Evolutionary conservation across 495 filamentous ascomycete species (phyloP), one percentile per base, ranked within the genome.

Genomic region (Saxophila tyrrhenica): DNA sequence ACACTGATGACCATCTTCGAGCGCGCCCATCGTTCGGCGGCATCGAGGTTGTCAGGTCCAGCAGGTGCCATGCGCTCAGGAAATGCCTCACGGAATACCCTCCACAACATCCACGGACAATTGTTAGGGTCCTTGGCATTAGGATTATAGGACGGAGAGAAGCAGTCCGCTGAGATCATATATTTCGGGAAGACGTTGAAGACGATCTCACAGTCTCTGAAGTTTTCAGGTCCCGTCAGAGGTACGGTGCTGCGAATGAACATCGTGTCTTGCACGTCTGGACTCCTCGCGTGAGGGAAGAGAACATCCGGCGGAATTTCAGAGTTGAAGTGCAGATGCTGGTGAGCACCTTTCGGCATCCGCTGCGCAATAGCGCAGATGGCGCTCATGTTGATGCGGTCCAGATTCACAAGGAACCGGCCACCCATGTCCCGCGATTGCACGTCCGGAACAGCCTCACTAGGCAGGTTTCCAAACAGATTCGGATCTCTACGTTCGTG

Each of bases 311-410:
- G 65, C 17, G 61, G 60, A 0, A 70, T 51, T 39, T 70, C 68
- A 1, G 67, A 61, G 51, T 70, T 70, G 62, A 70, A 70, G 49
- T 70, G 68, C 15, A 70, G 55, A 48, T 70, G 68, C 46, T 66
- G 54, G 48, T 68, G 62, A 16, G 53, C 50, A 0, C 68, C 68
- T 59, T 70, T 70, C 0, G 68, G 68, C 53, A 65, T 59, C 29
- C 47, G 8, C 22, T 57, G 38, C 5, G 67, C 55, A 32, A 70
- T 66, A 8, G 54, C 10, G 52, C 57, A 69, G 11, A 69, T 24
- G 25, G 56, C 59, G 51, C 68, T 70, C 39, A 50, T 19, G 39
- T 68, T 62, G 11, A 70, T 69, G 8, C 64, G 56, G 1, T 55
- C 25, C 45, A 59, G 62, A 50, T 70, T 70, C 17, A 61, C 64